Evolutionary conservation across 495 filamentous ascomycete genomes (phyloP), one percentile per base, ranked within the genome.

Genomic region (Ramalina intermedia): DNA sequence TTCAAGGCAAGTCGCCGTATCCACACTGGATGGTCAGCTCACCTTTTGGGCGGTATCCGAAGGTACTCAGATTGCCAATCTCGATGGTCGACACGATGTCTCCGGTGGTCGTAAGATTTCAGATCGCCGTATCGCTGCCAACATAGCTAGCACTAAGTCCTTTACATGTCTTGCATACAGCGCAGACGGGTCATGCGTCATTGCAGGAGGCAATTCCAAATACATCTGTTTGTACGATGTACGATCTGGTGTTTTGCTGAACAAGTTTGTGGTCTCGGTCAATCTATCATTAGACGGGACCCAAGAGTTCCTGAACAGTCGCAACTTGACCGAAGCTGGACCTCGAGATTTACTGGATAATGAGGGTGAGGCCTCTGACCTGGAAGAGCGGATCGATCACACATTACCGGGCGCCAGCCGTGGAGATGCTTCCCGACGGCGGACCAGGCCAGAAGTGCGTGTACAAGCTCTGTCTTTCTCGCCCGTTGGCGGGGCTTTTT

Each of bases 171-270:
- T 98, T 53, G 76, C 78, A 37, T 98, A 96, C 66, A 91, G 84
- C 55, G 80, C 86, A 2, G 91, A 98, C 57, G 93, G 91, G 37
- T 81, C 76, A 47, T 96, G 89, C 61, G 71, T 96, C 20, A 69
- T 98, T 37, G 90, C 88, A 0, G 88, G 74, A 43, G 91, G 91
- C 6, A 95, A 88, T 65, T 94, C 86, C 76, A 98, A 96, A 67
- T 95, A 87, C 59, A 94, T 98, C 26, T 96, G 93, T 59, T 69
- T 98, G 47, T 98, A 98, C 63, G 87, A 91, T 43, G 85, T 91
- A 20, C 74, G 74, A 39, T 90, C 88, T 4, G 87, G 88, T 57
- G 84, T 85, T 3, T 69, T 98, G n/a, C 67, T 95, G 47, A 94
- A 90, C 56, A 94, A 94, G 54, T 96, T 81, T 59, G 94, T 89